A percentile compares a stretch with the other conserved stretches of the same genome.
Conservation (phyloP, 164 flowering plant genomes). For the Stephania japonica region DNA sequence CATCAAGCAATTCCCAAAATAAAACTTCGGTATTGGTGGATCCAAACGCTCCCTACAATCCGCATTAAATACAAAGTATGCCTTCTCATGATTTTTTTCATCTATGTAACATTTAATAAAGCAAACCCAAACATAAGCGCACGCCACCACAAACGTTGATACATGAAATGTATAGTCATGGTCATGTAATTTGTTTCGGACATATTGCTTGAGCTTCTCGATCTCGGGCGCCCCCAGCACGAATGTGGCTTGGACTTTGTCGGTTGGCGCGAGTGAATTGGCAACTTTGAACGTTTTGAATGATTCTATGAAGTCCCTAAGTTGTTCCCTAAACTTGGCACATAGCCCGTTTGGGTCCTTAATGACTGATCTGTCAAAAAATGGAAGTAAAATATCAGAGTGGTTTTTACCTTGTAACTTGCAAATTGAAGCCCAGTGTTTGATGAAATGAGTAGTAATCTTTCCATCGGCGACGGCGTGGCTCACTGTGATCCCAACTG, state of each 20-base stretch:
- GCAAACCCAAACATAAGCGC: conserved; percentile 34
- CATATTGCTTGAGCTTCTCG: neutral
- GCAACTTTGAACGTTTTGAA: neutral
- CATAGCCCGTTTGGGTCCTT: neutral
- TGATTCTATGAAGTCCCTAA: neutral
- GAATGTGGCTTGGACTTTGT: neutral
- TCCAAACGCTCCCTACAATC: conserved; percentile 26
- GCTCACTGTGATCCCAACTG: too few relatives aligned
- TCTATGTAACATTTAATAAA: conserved; percentile 6
- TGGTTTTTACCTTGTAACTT: too few relatives aligned
- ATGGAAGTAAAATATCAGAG: too few relatives aligned
- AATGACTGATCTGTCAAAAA: too few relatives aligned
- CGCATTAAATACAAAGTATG: conserved; percentile 20
- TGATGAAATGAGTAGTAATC: too few relatives aligned
- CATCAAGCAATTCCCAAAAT: neutral
- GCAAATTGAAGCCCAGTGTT: too few relatives aligned
- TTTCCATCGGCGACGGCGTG: too few relatives aligned
- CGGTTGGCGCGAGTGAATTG: neutral
- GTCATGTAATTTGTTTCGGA: neutral
- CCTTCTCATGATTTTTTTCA: conserved; percentile 4
- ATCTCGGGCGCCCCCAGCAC: neutral
- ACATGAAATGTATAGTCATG: neutral
- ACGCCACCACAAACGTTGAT: conserved; percentile 24
- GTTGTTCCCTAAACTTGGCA: neutral
- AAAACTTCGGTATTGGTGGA: conserved; percentile 19